Evolutionary conservation across 768 basidiomycete genomes (phyloP).

Genomic region (Pleurotus djamor): DNA sequence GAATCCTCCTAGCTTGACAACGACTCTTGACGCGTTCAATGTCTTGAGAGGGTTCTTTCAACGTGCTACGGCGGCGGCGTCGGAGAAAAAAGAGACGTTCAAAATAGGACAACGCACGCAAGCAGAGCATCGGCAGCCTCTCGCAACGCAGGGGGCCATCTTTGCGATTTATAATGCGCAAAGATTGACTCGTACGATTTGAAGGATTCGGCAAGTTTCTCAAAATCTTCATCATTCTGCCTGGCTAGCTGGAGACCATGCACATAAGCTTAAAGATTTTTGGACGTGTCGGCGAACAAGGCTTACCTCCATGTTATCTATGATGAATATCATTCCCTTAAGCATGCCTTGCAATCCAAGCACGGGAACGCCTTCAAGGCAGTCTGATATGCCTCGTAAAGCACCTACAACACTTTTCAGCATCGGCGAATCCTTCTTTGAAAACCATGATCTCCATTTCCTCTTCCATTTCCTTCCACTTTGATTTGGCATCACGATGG

Average conservation of each 20-base stretch:
- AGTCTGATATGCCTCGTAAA: neutral
- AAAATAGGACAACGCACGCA: neutral
- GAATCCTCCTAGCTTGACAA: slow-evolving; percentile 1
- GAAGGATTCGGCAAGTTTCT: neutral
- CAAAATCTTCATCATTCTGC: neutral
- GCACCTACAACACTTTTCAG: too few species aligned
- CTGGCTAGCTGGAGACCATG: neutral
- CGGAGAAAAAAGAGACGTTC: neutral
- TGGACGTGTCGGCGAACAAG: neutral
- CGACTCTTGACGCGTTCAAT: neutral
- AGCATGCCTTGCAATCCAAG: neutral
- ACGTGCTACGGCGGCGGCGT: neutral
- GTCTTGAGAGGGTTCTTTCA: neutral
- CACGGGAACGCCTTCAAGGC: neutral
- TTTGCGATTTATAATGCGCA: neutral
- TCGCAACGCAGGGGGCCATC: neutral
- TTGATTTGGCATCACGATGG: too few species aligned
- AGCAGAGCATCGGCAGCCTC: neutral
- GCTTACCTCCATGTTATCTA: slow-evolving; percentile 4
- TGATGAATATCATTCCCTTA: neutral
- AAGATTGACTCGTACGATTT: neutral
- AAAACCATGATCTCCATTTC: too few species aligned
- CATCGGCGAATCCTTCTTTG: too few species aligned
- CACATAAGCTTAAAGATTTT: neutral
- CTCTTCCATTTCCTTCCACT: too few species aligned